Evolutionary conservation across 2,329 filamentous ascomycete genomes (phyloP).

Genomic region (Bipolaris bicolor): DNA sequence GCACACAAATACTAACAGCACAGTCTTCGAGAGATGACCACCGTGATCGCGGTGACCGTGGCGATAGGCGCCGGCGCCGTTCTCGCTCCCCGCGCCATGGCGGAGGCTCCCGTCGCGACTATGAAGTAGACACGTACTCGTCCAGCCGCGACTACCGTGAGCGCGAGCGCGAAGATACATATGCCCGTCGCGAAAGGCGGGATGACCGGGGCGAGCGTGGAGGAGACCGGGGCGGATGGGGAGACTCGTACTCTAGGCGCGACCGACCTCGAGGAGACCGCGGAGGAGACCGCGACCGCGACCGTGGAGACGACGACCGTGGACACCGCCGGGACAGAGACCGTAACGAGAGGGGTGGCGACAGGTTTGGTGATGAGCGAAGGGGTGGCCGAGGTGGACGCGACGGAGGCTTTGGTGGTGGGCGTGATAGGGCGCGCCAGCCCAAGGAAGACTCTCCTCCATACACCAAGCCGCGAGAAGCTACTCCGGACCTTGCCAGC

Average conservation of each 20-base stretch:
- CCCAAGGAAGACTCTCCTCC: conserved; percentile 78
- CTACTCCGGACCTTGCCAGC: conserved; percentile 92
- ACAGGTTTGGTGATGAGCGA: conserved; percentile 54
- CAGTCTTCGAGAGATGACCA: conserved; percentile 42
- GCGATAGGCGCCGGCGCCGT: conserved; percentile 65
- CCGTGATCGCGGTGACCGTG: conserved; percentile 32
- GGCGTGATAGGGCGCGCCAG: conserved; percentile 60
- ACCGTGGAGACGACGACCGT: conserved; percentile 38
- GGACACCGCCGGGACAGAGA: conserved; percentile 42
- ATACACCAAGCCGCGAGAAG: conserved; percentile 85
- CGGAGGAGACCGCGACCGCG: conserved; percentile 29
- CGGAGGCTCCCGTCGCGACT: conserved; percentile 67
- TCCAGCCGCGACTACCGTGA: conserved; percentile 92
- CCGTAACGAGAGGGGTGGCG: conserved; percentile 59
- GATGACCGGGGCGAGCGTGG: conserved; percentile 54
- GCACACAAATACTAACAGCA: conserved; percentile 29
- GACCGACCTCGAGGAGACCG: conserved; percentile 42
- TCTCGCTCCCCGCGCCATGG: conserved; percentile 85
- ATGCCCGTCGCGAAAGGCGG: conserved; percentile 67
- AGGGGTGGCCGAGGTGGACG: conserved; percentile 35
- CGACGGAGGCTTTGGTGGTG: conserved; percentile 41
- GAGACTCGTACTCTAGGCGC: conserved; percentile 57
- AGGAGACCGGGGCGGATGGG: conserved; percentile 58
- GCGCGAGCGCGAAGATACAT: conserved; percentile 90
- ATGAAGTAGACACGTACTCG: conserved; percentile 84